Base-by-base conservation (phyloP, 306 rosid species). In the Trifolium repens region DNA sequence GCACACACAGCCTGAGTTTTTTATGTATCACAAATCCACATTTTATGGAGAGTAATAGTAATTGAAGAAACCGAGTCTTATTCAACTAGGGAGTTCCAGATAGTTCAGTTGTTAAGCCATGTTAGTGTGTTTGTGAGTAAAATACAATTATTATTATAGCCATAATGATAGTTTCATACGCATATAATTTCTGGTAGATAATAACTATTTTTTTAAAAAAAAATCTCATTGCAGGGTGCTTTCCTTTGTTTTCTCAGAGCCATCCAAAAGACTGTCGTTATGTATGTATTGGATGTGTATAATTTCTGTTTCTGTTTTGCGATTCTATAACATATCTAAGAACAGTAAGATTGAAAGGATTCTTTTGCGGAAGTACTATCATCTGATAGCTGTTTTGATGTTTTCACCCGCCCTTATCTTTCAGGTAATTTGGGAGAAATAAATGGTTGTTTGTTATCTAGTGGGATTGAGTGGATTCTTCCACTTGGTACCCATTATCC, bases 331-430 rank as follows among this genome's bases (percentile, higher is more conserved):
- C 67, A 94, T 92, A 76, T 94, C 97, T 67, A 94, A 89, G 86
- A 90, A 82, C 85, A 92, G 97, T 83, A 94, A 81, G 92, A 84
- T 89, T 32, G 98, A 94, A 91, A 91, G 97, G 61, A 94, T 94
- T 89, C 96, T 94, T 81, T 85, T 94, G 78, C 90, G 97, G 50
- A 94, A 92, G 68, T 94, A 94, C 87, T 94, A 92, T 84, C 99
- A 94, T 84, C 84, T 94, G 70, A 78, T 94, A 94, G 99, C 99
- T 63, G 99, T 94, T 69, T 89, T 61, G 47, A 94, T 94, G 97
- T 94, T 94, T 88, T 62, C 83, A 69, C 98, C 98, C 78, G 98
- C 98, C 75, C 96, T 94, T 74, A 82, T 94, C 82, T 92, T 86
- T 83, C 99, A 92, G 97, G 99, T 94, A 80, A 85, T 75, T 79